Evolutionary conservation across 108 stramenopile genomes (phyloP), one percentile per base, ranked within the genome.

Genomic region (Cylindrotheca fusiformis): DNA sequence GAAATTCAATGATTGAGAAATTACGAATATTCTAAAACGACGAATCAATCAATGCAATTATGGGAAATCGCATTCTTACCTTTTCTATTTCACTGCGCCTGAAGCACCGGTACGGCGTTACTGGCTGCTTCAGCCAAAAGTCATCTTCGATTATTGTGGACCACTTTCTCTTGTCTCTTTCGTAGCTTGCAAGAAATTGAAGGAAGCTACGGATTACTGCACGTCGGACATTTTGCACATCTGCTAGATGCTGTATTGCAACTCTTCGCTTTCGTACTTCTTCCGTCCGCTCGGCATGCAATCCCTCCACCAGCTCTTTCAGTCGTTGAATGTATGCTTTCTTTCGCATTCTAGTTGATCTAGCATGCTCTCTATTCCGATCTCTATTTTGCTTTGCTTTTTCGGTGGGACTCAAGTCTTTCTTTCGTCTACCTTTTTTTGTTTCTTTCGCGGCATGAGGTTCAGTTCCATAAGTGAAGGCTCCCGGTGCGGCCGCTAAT

Each of bases 301-400:
- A 58, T 25, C 88, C 77, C 47, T 95, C 95, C 5, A 97, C 87
- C 21, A 94, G 73, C 71, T 92, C 92, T 69, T 96, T 93, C 19
- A 97, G 79, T 66, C 93, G 94, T 55, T 78, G 76, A 20, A 97
- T 82, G 75, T 96, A 96, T 17, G 94, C 95, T 66, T 98, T 98
- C 73, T 98, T 98, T 4, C 96, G 86, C 5, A 95, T 83, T 31
- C 97, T 81, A 6, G 97, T 97, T 41, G 91, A 96, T 25, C 91
- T 65, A 17, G 97, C 97, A 66, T 98, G 95, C 76, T 95, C 97
- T 26, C 95, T 74, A 69, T 98, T 98, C 18, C 96, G 76, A 62
- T 97, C 95, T 26, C 94, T 82, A 52, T 85, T 83, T 54, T 80
- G 81, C 58, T 88, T 74, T 23, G 81, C 82, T 54, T 80, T 76